A percentile compares a stretch with the other conserved stretches of the same genome.
These are phyloP conservation scores for Eucalyptus camaldulensis DNA, from an alignment of 345 rosid genomes.

Conservation along the genomic window DNA sequence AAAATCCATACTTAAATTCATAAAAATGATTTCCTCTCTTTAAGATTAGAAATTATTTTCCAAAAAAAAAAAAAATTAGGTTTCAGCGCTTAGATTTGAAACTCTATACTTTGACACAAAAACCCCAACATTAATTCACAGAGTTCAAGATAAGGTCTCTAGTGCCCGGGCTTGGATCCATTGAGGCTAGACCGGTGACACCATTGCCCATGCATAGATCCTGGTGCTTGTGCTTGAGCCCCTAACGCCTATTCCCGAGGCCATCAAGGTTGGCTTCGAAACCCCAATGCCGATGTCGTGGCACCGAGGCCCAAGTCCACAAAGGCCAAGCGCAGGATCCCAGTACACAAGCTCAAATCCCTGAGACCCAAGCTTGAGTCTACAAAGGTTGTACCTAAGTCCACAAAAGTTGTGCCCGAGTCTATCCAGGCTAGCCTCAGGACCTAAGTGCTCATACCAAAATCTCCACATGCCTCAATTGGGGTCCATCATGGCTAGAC, in stretches of 20 bases:
- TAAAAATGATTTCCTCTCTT: too few relatives aligned
- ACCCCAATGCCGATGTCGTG: neutral
- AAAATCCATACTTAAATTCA: too few relatives aligned
- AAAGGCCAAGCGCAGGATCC: neutral
- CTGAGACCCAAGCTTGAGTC: neutral
- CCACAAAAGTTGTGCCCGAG: neutral
- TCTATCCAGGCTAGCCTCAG: neutral
- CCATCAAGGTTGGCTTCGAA: neutral
- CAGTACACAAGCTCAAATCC: neutral
- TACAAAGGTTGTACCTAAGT: neutral
- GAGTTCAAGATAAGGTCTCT: neutral
- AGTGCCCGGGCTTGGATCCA: neutral
- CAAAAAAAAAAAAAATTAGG: too few relatives aligned
- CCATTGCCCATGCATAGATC: neutral
- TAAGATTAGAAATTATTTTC: too few relatives aligned
- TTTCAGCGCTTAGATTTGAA: rapidly evolving
- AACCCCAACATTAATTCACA: rapidly evolving
- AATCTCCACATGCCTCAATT: neutral
- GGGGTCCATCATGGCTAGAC: neutral
- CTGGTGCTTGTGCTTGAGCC: neutral
- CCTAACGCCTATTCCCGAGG: neutral
- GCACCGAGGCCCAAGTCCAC: rapidly evolving
- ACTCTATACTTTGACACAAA: neutral
- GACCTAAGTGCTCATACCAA: neutral
- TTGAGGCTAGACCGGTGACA: neutral